phyloP scores from a whole-genome alignment of 2,329 filamentous ascomycete species.

The Penicillium sp. region DNA sequence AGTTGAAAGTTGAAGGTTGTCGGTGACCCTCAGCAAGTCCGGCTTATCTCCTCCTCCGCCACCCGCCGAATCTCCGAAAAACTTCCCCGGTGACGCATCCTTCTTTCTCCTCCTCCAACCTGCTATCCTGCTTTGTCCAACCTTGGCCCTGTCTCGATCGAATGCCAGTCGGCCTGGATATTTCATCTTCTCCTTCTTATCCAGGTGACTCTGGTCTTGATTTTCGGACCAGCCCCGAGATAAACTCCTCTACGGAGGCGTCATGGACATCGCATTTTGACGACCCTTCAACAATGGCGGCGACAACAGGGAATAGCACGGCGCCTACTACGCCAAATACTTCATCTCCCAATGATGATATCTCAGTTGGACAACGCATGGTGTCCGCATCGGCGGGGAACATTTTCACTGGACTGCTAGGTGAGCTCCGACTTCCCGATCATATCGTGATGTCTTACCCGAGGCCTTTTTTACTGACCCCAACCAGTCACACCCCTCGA shows the following conservation, averaged over 20 bases:
- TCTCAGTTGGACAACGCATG: conserved; percentile 90
- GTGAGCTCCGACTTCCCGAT: conserved; percentile 55
- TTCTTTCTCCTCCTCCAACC: neutral
- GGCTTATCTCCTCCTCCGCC: conserved; percentile 30
- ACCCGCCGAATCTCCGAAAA: conserved; percentile 33
- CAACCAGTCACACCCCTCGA: conserved; percentile 88
- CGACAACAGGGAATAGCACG: conserved; percentile 31
- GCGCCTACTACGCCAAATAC: conserved; percentile 23
- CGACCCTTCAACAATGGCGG: conserved; percentile 39
- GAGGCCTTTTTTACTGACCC: conserved; percentile 6
- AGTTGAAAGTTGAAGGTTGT: neutral
- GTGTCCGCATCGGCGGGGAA: conserved; percentile 89
- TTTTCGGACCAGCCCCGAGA: conserved; percentile 14
- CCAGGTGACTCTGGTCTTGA: conserved; percentile 10
- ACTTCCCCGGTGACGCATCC: conserved; percentile 26
- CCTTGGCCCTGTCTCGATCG: too few relatives aligned
- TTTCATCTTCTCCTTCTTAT: conserved; percentile 9
- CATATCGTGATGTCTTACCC: neutral
- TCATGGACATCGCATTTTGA: conserved; percentile 40
- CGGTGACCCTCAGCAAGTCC: neutral
- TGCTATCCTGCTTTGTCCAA: too few relatives aligned
- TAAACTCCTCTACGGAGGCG: conserved; percentile 24
- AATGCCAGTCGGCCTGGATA: conserved; percentile 20
- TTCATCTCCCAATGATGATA: conserved; percentile 50
- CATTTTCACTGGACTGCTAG: conserved; percentile 83